phyloP scores from a whole-genome alignment of 352 stramenopile genomes.

The Phytophthora citricola region DNA sequence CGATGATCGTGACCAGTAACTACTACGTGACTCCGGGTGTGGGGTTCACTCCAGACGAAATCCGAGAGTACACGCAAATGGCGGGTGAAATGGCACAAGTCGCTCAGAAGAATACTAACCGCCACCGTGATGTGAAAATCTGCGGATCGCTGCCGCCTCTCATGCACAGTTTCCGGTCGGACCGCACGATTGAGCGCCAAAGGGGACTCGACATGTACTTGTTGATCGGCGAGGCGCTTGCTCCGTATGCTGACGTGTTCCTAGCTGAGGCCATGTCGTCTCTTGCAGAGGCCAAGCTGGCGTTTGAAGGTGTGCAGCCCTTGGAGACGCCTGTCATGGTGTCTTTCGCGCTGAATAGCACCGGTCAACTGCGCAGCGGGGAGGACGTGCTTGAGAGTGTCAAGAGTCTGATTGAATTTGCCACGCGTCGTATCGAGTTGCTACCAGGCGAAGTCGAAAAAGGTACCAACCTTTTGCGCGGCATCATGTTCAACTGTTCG shows the following conservation, averaged over 20 bases:
- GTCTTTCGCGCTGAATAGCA: slow-evolving; percentile 84
- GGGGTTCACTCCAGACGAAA: slow-evolving; percentile 84
- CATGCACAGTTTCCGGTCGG: slow-evolving; percentile 89
- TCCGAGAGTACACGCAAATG: slow-evolving; percentile 65
- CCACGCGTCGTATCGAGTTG: slow-evolving; percentile 16
- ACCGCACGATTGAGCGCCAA: slow-evolving; percentile 81
- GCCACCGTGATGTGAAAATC: slow-evolving; percentile 56
- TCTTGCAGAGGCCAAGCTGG: slow-evolving; percentile 85
- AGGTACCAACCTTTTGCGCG: slow-evolving; percentile 54
- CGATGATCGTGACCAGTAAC: slow-evolving; percentile 89
- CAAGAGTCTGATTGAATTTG: slow-evolving; percentile 53
- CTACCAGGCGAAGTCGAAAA: slow-evolving; percentile 23
- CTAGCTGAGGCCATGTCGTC: slow-evolving; percentile 93
- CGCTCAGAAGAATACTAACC: slow-evolving; percentile 40
- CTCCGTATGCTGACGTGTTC: slow-evolving; percentile 82
- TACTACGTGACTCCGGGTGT: slow-evolving; percentile 88
- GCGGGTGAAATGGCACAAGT: slow-evolving; percentile 72
- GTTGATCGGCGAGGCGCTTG: slow-evolving; percentile 77
- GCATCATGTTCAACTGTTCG: slow-evolving; percentile 93
- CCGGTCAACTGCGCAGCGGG: slow-evolving; percentile 82
- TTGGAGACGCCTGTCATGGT: slow-evolving; percentile 78
- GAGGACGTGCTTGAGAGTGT: slow-evolving; percentile 70
- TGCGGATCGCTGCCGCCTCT: slow-evolving; percentile 91
- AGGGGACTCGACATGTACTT: slow-evolving; percentile 80
- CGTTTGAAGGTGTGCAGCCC: slow-evolving; percentile 74